A percentile compares a stretch with the other conserved stretches of the same genome.
phyloP scores from a whole-genome alignment of 345 rosid species.

The Rhizophora apiculata region DNA sequence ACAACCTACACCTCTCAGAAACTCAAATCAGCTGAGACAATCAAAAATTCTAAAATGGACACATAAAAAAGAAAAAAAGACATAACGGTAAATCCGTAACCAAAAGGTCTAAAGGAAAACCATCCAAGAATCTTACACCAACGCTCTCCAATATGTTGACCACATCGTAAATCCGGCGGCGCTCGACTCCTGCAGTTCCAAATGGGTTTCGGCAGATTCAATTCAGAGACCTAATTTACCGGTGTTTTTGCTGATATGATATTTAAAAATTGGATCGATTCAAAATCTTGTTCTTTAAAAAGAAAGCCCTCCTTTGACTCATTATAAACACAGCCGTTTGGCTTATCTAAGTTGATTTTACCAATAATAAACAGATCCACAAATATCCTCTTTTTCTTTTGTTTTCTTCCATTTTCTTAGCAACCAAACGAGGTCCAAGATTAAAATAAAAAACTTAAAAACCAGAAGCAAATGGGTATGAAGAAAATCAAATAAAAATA shows the following conservation, averaged over 20 bases:
- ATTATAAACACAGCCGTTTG: background rate
- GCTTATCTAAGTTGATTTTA: background rate
- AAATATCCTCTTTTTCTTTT: background rate
- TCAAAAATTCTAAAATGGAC: too few relatives aligned
- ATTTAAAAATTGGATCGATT: background rate
- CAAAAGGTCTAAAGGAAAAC: background rate
- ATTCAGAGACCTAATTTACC: background rate
- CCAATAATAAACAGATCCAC: background rate
- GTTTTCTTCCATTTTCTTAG: slow-evolving; percentile 10
- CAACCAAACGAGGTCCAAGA: slow-evolving; percentile 2
- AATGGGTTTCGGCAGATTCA: background rate
- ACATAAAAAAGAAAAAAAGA: too few relatives aligned
- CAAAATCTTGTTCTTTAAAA: background rate
- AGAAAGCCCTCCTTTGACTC: background rate
- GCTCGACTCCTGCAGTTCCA: slow-evolving; percentile 56
- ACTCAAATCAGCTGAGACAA: background rate
- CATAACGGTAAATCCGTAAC: background rate
- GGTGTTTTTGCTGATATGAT: slow-evolving; percentile 3
- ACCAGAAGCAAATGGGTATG: background rate
- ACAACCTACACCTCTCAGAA: slow-evolving; percentile 48
- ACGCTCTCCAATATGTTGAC: slow-evolving; percentile 77
- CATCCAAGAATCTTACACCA: slow-evolving; percentile 43
- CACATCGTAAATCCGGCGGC: slow-evolving; percentile 76
- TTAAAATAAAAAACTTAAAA: background rate
- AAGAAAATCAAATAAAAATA: slow-evolving; percentile 11